Percentiles rank a stretch among this genome's conserved stretches.
phyloP scores from a whole-genome alignment of 225 moss, liverwort and hornwort species.

The Physcomitrellopsis africana region DNA sequence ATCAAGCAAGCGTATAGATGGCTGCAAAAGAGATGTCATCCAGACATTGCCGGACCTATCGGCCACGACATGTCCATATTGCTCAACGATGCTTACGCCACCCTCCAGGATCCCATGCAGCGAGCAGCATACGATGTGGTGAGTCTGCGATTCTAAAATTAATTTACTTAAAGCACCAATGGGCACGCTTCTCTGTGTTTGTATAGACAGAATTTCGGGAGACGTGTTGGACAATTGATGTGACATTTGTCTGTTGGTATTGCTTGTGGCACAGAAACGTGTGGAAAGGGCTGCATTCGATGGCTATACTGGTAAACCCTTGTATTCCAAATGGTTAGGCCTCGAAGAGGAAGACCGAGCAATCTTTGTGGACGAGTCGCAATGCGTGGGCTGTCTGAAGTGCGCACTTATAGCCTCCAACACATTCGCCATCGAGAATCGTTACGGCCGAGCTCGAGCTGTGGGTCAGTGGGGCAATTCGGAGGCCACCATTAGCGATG shows the following conservation, averaged over 20 bases:
- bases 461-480: conserved; percentile 93
- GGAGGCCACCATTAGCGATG: conserved; percentile 70
- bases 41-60: conserved; percentile 77
- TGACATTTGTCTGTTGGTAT: neutral
- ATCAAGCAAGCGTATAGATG: conserved; percentile 91
- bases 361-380: conserved; percentile 88
- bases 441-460: conserved; percentile 84
- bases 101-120: conserved; percentile 65
- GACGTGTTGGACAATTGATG: neutral
- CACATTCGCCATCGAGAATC: conserved; percentile 88
- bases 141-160: conserved; percentile 10
- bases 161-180: neutral
- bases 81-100: conserved; percentile 86
- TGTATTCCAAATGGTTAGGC: conserved; percentile 93
- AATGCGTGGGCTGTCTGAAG: conserved; percentile 91
- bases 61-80: conserved; percentile 98
- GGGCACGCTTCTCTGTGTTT: neutral
- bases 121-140: conserved; percentile 82
- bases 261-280: conserved; percentile 52
- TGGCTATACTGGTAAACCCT: conserved; percentile 80
- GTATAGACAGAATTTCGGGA: neutral
- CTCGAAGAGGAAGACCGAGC: conserved; percentile 72
- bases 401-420: conserved; percentile 88
- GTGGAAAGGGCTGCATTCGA: conserved; percentile 70
- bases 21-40: conserved; percentile 94